Percentiles rank a stretch among this genome's conserved stretches.
phyloP scores from a whole-genome alignment of 1,284 basidiomycete species.

The Pseudozyma pruni region DNA sequence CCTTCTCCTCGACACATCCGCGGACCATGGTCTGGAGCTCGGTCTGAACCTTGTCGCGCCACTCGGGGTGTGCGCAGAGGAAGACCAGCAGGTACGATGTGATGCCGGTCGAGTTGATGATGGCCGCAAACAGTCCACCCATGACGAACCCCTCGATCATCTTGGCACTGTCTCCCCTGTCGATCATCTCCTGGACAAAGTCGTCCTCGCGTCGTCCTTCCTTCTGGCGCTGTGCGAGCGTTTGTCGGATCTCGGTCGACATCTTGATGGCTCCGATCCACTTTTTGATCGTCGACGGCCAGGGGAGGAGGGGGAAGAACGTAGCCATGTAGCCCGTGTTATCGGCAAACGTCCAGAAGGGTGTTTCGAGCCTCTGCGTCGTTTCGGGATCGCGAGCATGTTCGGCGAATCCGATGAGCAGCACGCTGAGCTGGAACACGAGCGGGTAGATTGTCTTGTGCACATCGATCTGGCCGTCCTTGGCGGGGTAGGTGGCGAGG shows the following conservation, averaged over 20 bases:
- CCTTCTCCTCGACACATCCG: slow-evolving; percentile 25
- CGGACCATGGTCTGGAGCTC: slow-evolving; percentile 39
- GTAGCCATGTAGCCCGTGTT: slow-evolving; percentile 47
- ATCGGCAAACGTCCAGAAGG: slow-evolving; percentile 50
- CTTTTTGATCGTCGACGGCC: slow-evolving; percentile 28
- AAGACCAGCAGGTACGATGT: slow-evolving; percentile 35
- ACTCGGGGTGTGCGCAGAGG: slow-evolving; percentile 16
- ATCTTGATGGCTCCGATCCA: slow-evolving; percentile 49
- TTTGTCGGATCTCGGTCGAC: slow-evolving; percentile 34
- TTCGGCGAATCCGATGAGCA: slow-evolving; percentile 39
- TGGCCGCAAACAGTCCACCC: slow-evolving; percentile 50
- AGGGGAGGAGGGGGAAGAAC: slow-evolving; percentile 30
- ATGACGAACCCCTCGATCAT: slow-evolving; percentile 46
- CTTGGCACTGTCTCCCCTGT: slow-evolving; percentile 19
- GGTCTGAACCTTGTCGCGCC: slow-evolving; percentile 16
- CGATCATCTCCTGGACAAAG: slow-evolving; percentile 47
- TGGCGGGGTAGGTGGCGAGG: slow-evolving; percentile 15
- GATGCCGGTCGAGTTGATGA: slow-evolving; percentile 55
- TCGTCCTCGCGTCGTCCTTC: slow-evolving; percentile 45
- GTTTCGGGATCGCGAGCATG: slow-evolving; percentile 32
- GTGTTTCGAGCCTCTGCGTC: slow-evolving; percentile 31
- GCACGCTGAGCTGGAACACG: slow-evolving; percentile 47
- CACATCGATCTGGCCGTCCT: slow-evolving; percentile 26
- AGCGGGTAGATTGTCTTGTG: slow-evolving; percentile 50
- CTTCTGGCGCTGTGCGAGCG: slow-evolving; percentile 30